Base-by-base conservation (phyloP, 2,329 filamentous ascomycete genomes). In the Sclerotinia trifoliorum region DNA sequence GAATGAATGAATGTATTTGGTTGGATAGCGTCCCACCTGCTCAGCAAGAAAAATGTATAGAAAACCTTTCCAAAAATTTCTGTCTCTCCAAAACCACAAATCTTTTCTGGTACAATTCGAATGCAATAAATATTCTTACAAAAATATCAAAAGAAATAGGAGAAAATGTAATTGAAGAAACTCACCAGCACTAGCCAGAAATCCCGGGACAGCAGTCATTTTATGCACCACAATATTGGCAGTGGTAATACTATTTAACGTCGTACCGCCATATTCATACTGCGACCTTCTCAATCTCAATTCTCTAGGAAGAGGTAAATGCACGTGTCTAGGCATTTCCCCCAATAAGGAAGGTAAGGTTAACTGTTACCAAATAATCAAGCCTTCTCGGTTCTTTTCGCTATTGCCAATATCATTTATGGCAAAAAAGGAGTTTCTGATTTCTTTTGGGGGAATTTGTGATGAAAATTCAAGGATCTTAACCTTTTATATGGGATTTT, bases 131-230 rank as follows among this genome's bases (percentile, higher is more conserved):
- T 46, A 64, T 29, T 49, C 49, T 24, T 32, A 21, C 35, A 48
- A 26, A 55, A 42, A 19, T 21, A 4, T 32, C 17, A 35, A 26
- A 39, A 26, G n/a, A 3, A 35, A 32, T 4, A 24, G 46, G 26
- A 35, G 21, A 21, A 26, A 26, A 17, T 6, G 32, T n/a, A 32
- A 52, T 68, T 21, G 32, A 48, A 58, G 21, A 51, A 65, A 79
- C 85, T 83, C 78, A 88, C 86, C 85, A 76, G 86, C 83, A 76
- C 85, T 87, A 70, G 85, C 86, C 75, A 83, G 86, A 66, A 88
- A 78, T 44, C 82, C 86, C 3, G 86, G 85, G 54, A 88, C 82
- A 52, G 83, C 80, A 75, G 79, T 86, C 78, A 87, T 81, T 73
- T 81, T 81, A 76, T 86, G 83, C 67, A 82, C 81, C 71, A 86